Evolutionary conservation across 345 rosid species (phyloP).

Genomic region (Bruguiera sexangula): DNA sequence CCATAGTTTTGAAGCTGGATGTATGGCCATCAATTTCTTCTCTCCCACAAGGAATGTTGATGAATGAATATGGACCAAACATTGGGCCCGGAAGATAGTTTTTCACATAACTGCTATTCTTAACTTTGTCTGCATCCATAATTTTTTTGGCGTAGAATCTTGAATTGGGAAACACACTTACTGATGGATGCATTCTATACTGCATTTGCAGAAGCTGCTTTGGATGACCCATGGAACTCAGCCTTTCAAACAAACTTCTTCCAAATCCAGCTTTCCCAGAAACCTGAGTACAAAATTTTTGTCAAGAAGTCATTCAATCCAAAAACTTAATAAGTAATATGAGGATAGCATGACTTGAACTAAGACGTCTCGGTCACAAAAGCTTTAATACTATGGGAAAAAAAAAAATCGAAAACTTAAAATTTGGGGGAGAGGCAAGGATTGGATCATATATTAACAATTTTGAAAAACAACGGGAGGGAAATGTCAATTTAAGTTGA

Average conservation of each 20-base stretch:
- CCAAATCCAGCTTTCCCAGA: conserved; percentile 39
- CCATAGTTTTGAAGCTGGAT: conserved; percentile 37
- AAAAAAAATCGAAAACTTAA: no score
- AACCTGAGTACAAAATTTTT: conserved; percentile 24
- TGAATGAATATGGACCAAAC: conserved; percentile 50
- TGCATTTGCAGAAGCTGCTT: conserved; percentile 56
- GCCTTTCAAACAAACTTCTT: conserved; percentile 68
- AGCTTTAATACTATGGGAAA: no score
- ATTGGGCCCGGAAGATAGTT: conserved; percentile 34
- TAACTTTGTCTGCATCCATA: conserved; percentile 36
- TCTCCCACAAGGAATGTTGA: conserved; percentile 40
- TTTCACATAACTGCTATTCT: conserved; percentile 18
- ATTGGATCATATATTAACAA: no score
- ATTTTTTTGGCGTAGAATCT: conserved; percentile 45
- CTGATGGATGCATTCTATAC: conserved; percentile 79
- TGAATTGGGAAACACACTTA: conserved; percentile 55
- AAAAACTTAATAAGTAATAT: no score
- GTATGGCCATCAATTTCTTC: conserved; percentile 33
- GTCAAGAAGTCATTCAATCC: no score
- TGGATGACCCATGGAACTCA: conserved; percentile 37
- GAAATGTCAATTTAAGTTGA: not conserved
- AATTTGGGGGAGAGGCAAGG: no score
- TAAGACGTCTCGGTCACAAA: no score
- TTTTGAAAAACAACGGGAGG: not conserved
- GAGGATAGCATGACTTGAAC: no score